Base-by-base conservation (phyloP, 805 yeast species). In the Candida awuae region DNA sequence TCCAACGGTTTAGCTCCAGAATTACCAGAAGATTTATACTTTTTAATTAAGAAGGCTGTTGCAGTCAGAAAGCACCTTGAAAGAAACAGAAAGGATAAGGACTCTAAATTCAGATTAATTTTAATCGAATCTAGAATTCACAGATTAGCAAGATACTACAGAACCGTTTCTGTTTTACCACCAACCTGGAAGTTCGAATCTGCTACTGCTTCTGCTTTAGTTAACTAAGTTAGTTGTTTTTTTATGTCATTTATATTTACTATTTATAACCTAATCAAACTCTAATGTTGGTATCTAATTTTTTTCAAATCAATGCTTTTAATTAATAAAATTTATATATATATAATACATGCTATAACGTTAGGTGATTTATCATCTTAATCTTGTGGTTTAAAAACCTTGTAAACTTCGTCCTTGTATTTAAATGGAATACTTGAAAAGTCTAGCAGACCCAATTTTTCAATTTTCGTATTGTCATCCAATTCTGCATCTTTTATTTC, bases 131-230 rank as follows among this genome's bases (percentile, higher is more conserved):
- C 97, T 55, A 88, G 99, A 87, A 92, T 92, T 78, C 99, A 92
- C 95, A 90, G 99, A 83, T 84, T 92, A 69, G 95, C 98, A 61
- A 85, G 99, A 79, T 92, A 92, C 94, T 92, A 92, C 96, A 90
- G 96, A 86, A 85, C 96, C 63, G 95, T 86, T 63, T 77, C 95
- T 66, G 97, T 92, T 63, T 82, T 92, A 67, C 98, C 99, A 63
- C 97, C 99, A 70, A 88, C 84, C 92, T 92, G 99, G 99, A 92
- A 92, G 79, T 92, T 84, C 94, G 99, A 92, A 80, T 90, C 98
- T 59, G 95, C 98, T 68, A 92, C 98, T 67, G 99, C 99, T 67
- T 92, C 98, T 64, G 94, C 99, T 72, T 81, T 92, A 73, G 99
- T 92, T 66, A 90, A 90, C 84, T 92, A 87, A 73, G 66, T 63